phyloP scores from a whole-genome alignment of 768 basidiomycete genomes.

The Galerina sulciceps region DNA sequence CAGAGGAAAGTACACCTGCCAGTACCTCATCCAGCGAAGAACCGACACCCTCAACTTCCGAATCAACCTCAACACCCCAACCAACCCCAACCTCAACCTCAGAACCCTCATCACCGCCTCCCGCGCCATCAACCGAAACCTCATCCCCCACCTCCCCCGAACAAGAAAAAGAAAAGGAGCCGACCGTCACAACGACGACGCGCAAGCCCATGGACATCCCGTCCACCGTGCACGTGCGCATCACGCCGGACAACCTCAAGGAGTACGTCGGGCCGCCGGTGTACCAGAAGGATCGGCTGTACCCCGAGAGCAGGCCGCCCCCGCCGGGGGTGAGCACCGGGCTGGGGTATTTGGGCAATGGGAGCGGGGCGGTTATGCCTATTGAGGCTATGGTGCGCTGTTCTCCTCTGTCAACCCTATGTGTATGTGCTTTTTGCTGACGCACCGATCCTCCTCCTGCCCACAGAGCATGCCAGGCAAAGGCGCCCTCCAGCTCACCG shows the following conservation, averaged over 20 bases:
- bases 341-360: slow-evolving; percentile 94
- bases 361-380: slow-evolving; percentile 96
- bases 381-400: slow-evolving; percentile 85
- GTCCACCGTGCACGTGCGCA: slow-evolving; percentile 72
- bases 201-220: slow-evolving; percentile 86
- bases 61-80: slow-evolving; percentile 8
- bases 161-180: background rate
- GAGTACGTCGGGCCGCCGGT: slow-evolving; percentile 97
- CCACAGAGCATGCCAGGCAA: slow-evolving; percentile 98
- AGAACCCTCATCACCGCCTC: too few relatives aligned
- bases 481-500: slow-evolving; percentile 89
- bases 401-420: background rate
- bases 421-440: background rate
- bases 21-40: too few relatives aligned
- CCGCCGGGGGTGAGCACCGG: slow-evolving; percentile 96
- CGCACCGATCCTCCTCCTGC: background rate
- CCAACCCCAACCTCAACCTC: too few relatives aligned
- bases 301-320: slow-evolving; percentile 57
- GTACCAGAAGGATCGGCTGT: slow-evolving; percentile 95
- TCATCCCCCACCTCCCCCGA: background rate
- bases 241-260: slow-evolving; percentile 87
- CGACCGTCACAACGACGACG: slow-evolving; percentile 52
- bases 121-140: too few relatives aligned
- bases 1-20: background rate
- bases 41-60: background rate